A percentile compares a stretch with the other conserved stretches of the same genome.
phyloP scores from a whole-genome alignment of 2,329 filamentous ascomycete genomes.

The Scorias spongiosa region DNA sequence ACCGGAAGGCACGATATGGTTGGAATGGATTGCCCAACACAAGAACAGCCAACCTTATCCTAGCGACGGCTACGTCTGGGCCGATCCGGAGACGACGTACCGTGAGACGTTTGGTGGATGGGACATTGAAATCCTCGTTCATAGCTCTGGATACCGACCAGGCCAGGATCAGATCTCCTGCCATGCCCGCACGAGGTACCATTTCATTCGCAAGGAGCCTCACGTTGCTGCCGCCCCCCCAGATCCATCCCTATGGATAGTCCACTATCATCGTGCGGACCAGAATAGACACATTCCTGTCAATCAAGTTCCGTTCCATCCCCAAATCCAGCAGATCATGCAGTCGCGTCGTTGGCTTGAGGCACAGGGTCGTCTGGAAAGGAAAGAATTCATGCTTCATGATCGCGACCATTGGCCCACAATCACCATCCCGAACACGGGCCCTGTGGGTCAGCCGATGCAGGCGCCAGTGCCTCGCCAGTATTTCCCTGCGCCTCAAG shows the following conservation, averaged over 20 bases:
- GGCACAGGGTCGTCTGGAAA: conserved; percentile 63
- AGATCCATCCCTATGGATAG: conserved; percentile 75
- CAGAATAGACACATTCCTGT: conserved; percentile 57
- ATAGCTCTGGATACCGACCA: conserved; percentile 65
- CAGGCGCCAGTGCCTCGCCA: conserved; percentile 8
- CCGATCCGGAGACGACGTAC: conserved; percentile 61
- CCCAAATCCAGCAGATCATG: conserved; percentile 45
- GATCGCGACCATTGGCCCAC: conserved; percentile 84
- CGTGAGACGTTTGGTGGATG: conserved; percentile 58
- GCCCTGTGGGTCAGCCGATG: conserved; percentile 8
- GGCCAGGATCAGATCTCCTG: conserved; percentile 56
- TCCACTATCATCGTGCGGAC: conserved; percentile 74
- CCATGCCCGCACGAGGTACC: conserved; percentile 74
- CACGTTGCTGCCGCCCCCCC: conserved; percentile 54
- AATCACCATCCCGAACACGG: conserved; percentile 48
- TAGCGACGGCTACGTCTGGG: conserved; percentile 88
- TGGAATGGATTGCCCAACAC: conserved; percentile 76
- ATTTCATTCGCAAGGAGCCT: conserved; percentile 60
- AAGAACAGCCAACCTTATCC: conserved; percentile 60
- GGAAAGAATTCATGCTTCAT: conserved; percentile 88
- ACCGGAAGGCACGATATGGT: conserved; percentile 62
- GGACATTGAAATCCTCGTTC: conserved; percentile 74
- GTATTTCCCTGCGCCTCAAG: conserved; percentile 16
- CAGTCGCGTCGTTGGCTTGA: conserved; percentile 39
- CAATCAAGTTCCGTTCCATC: conserved; percentile 45